Percentiles rank a stretch among this genome's conserved stretches.
These are phyloP conservation scores for Pseudonitzschia delicatissima DNA, from an alignment of 108 stramenopile genomes.

Conservation along the genomic window DNA sequence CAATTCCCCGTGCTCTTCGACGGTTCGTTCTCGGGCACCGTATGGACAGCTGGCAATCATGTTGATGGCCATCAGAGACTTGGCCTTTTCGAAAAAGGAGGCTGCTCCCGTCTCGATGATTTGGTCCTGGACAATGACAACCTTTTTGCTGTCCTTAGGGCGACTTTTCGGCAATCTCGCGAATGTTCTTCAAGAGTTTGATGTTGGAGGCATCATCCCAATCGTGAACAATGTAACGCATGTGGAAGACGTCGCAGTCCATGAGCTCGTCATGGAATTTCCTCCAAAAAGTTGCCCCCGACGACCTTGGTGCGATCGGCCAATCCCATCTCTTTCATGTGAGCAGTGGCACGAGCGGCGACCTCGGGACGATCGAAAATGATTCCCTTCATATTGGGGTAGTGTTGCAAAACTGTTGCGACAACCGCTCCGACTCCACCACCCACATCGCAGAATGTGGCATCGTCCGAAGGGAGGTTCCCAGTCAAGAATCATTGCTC, in stretches of 20 bases:
- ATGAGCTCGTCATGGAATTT: neutral
- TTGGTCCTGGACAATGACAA: neutral
- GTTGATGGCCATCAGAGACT: constrained; percentile 2
- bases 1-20: neutral
- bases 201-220: neutral
- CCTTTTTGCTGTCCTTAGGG: neutral
- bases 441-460: constrained; percentile 6
- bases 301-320: neutral
- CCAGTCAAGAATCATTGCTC: constrained; percentile 8
- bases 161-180: neutral
- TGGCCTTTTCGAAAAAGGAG: neutral
- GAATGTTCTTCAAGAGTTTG: neutral
- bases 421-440: constrained; percentile 2
- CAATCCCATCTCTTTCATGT: neutral
- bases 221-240: constrained; percentile 2
- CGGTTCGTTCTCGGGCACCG: neutral
- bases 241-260: constrained; percentile 3
- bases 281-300: constrained; percentile 4
- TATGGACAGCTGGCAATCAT: neutral
- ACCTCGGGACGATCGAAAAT: neutral
- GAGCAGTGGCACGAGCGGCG: neutral
- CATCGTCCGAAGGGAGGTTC: constrained; percentile 2
- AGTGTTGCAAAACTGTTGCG: constrained; percentile 1
- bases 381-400: constrained; percentile 11
- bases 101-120: constrained; percentile 7